Evolutionary conservation across 352 stramenopile genomes (phyloP).

Genomic region (Halophytophthora polymorphica): DNA sequence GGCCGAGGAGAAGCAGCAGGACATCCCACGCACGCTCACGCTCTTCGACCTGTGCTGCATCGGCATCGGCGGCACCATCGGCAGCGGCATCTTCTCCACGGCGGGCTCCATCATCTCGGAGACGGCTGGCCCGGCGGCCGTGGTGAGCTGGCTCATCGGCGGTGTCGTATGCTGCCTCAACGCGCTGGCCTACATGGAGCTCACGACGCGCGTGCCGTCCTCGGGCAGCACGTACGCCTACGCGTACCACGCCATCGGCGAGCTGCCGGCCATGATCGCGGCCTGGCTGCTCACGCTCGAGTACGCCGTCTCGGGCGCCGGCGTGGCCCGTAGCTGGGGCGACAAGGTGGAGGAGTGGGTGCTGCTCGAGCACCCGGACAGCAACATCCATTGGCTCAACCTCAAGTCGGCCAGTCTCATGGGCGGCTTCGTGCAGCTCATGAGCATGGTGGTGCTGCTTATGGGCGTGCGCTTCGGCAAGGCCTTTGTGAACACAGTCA

Average conservation of each 20-base stretch:
- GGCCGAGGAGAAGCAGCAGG: conserved; percentile 44
- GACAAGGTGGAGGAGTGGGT: conserved; percentile 85
- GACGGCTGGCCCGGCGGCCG: conserved; percentile 66
- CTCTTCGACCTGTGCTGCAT: conserved; percentile 86
- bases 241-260: conserved; percentile 87
- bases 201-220: conserved; percentile 75
- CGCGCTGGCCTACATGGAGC: conserved; percentile 85
- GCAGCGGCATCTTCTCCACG: conserved; percentile 85
- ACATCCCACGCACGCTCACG: conserved; percentile 48
- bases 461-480: conserved; percentile 84
- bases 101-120: conserved; percentile 60
- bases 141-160: conserved; percentile 70
- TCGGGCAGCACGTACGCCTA: conserved; percentile 91
- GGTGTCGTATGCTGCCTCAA: conserved; percentile 72
- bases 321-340: conserved; percentile 89
- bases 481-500: conserved; percentile 84
- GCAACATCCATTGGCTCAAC: conserved; percentile 50
- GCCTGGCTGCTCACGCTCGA: conserved; percentile 86
- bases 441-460: conserved; percentile 66
- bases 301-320: conserved; percentile 87
- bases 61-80: conserved; percentile 88
- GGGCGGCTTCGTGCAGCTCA: conserved; percentile 54
- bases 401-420: conserved; percentile 45
- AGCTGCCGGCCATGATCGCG: conserved; percentile 86
- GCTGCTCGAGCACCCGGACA: conserved; percentile 33